These are phyloP conservation scores for Brettanomyces custersianus DNA, from an alignment of 805 yeast species.

Conservation along the genomic window DNA sequence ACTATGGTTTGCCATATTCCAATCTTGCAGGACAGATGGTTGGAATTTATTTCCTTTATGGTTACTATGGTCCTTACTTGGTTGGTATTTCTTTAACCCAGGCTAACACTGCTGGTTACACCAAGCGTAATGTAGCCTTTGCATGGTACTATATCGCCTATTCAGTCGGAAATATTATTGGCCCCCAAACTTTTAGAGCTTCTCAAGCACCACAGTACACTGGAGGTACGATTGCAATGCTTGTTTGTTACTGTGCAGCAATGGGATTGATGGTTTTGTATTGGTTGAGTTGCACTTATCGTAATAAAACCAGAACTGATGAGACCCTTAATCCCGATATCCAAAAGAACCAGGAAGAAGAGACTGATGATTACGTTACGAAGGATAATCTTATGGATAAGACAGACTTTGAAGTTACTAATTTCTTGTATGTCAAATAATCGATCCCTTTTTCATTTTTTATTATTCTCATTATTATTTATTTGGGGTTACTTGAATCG, in stretches of 20 bases:
- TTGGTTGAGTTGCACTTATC: too few relatives aligned
- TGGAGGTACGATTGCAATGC: constrained; percentile 46
- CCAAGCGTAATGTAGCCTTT: constrained; percentile 53
- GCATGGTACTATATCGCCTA: constrained; percentile 52
- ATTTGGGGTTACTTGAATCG: too few relatives aligned
- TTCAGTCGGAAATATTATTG: constrained; percentile 56
- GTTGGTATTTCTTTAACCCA: constrained; percentile 17
- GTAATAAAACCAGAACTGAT: too few relatives aligned
- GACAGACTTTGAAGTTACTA: too few relatives aligned
- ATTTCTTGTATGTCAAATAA: too few relatives aligned
- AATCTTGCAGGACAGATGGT: not conserved
- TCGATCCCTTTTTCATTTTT: too few relatives aligned
- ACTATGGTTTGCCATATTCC: not conserved
- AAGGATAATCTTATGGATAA: too few relatives aligned
- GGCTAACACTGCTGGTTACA: constrained; percentile 51
- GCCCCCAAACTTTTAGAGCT: constrained; percentile 61
- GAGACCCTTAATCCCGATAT: too few relatives aligned
- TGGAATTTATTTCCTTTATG: not conserved
- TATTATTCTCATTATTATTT: too few relatives aligned
- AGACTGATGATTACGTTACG: too few relatives aligned
- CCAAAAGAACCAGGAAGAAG: too few relatives aligned
- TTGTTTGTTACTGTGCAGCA: constrained; percentile 34
- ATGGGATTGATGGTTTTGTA: too few relatives aligned
- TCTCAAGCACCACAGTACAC: constrained; percentile 46
- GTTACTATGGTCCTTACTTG: constrained; percentile 14